Evolutionary conservation across 1,284 basidiomycete genomes (phyloP).

Genomic region (Blastosporella zonata): DNA sequence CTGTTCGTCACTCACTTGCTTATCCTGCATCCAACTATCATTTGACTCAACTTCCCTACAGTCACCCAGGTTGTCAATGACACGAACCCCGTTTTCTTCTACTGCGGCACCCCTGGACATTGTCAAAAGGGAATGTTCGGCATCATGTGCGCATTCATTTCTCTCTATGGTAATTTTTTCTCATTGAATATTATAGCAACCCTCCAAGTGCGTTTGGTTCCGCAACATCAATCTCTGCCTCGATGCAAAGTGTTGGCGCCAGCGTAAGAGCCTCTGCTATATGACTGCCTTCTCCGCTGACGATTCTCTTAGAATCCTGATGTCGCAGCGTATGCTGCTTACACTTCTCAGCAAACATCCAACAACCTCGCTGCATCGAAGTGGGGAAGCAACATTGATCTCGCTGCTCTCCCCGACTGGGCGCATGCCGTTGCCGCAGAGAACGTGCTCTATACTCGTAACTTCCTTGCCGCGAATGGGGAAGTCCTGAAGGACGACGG

Average conservation of each 20-base stretch:
- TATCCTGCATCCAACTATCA: background rate
- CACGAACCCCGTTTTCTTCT: conserved; percentile 69
- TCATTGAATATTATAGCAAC: conserved; percentile 41
- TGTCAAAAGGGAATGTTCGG: conserved; percentile 82
- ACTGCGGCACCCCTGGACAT: conserved; percentile 64
- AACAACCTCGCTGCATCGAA: conserved; percentile 45
- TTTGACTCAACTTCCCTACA: conserved; percentile 20
- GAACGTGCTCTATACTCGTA: conserved; percentile 63
- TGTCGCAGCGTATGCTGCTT: conserved; percentile 52
- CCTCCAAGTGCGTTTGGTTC: conserved; percentile 46
- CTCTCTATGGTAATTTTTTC: background rate
- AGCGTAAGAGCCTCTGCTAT: conserved; percentile 35
- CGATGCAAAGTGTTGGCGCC: conserved; percentile 48
- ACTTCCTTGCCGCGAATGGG: conserved; percentile 59
- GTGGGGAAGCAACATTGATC: conserved; percentile 65
- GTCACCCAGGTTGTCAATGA: conserved; percentile 69
- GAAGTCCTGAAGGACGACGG: conserved; percentile 53
- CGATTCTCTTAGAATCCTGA: conserved; percentile 41
- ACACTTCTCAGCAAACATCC: conserved; percentile 46
- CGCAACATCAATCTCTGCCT: conserved; percentile 44
- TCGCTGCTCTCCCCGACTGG: conserved; percentile 53
- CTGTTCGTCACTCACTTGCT: conserved; percentile 36
- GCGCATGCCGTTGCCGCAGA: conserved; percentile 45
- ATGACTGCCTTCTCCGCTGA: background rate
- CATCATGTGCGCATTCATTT: conserved; percentile 44